Conservation (phyloP, 805 yeast genomes). For the Saturnispora quitensis region DNA sequence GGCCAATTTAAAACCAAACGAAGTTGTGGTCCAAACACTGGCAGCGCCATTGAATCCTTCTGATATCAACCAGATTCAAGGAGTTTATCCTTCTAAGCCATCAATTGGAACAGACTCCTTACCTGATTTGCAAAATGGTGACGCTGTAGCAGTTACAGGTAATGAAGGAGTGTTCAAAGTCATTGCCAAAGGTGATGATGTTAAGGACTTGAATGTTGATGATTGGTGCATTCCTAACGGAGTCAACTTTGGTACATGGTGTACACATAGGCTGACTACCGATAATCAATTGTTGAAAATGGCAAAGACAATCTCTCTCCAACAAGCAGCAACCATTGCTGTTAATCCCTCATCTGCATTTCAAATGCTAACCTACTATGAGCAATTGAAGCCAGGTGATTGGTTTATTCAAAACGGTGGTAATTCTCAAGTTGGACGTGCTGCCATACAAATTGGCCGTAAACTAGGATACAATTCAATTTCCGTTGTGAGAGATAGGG, state of each 20-base stretch:
- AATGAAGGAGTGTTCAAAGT: conserved; percentile 90
- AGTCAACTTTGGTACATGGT: conserved; percentile 91
- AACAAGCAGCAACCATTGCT: conserved; percentile 77
- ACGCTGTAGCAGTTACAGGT: conserved; percentile 77
- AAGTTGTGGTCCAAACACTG: conserved; percentile 55
- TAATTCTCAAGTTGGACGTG: conserved; percentile 88
- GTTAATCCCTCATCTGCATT: conserved; percentile 93
- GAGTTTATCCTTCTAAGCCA: conserved; percentile 77
- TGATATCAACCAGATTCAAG: conserved; percentile 78
- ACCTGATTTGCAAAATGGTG: conserved; percentile 36
- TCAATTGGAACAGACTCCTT: conserved; percentile 39
- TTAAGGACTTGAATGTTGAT: conserved; percentile 43
- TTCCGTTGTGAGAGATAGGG: conserved; percentile 81
- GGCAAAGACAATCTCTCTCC: conserved; percentile 42
- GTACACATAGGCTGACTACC: conserved; percentile 57
- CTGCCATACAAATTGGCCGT: conserved; percentile 81
- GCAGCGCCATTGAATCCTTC: conserved; percentile 90
- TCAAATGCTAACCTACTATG: conserved; percentile 71
- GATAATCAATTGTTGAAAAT: conserved; percentile 48
- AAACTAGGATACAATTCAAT: conserved; percentile 74
- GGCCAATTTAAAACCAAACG: conserved; percentile 25
- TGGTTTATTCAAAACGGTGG: conserved; percentile 98
- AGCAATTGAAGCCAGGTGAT: conserved; percentile 54
- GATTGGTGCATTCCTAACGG: conserved; percentile 82
- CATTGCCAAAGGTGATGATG: conserved; percentile 56